Evolutionary conservation across 805 yeast genomes (phyloP).

Genomic region (Nakazawaea siamensis): DNA sequence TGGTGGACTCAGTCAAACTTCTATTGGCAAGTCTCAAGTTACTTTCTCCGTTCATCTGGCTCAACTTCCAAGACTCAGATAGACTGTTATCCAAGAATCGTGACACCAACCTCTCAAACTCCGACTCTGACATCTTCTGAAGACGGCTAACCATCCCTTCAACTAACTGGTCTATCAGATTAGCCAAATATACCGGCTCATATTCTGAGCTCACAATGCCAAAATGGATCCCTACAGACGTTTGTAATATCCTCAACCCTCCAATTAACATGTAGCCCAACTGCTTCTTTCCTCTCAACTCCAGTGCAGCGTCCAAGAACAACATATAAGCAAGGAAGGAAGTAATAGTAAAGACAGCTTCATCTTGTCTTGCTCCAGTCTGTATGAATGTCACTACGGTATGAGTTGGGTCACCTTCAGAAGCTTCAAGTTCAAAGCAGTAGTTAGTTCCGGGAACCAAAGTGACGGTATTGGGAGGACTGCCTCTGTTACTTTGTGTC

Average conservation of each 20-base stretch:
- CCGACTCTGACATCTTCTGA: no score
- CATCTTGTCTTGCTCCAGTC: conserved; percentile 38
- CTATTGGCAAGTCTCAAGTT: conserved; percentile 18
- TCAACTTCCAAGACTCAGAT: conserved; percentile 13
- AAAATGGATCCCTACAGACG: conserved; percentile 51
- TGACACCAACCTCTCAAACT: no score
- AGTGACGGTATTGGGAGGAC: no score
- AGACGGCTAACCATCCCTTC: conserved; percentile 13
- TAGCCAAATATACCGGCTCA: conserved; percentile 32
- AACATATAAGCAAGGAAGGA: conserved; percentile 38
- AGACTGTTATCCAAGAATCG: conserved; percentile 26
- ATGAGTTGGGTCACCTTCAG: conserved; percentile 40
- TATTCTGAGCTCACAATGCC: no score
- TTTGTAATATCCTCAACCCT: conserved; percentile 42
- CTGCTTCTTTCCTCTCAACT: conserved; percentile 46
- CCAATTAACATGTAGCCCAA: conserved; percentile 57
- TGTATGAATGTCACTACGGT: conserved; percentile 49
- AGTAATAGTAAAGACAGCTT: conserved; percentile 29
- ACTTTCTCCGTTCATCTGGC: conserved; percentile 14
- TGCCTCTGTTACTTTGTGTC: no score
- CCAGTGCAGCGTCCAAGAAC: conserved; percentile 32
- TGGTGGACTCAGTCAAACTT: conserved; percentile 14
- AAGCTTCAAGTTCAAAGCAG: conserved; percentile 24
- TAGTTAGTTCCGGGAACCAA: conserved; percentile 32
- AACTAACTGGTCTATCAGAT: conserved; percentile 40